These are phyloP conservation scores for Sanghuangporus weigelae DNA, from an alignment of 1,284 basidiomycete genomes.

Conservation along the genomic window DNA sequence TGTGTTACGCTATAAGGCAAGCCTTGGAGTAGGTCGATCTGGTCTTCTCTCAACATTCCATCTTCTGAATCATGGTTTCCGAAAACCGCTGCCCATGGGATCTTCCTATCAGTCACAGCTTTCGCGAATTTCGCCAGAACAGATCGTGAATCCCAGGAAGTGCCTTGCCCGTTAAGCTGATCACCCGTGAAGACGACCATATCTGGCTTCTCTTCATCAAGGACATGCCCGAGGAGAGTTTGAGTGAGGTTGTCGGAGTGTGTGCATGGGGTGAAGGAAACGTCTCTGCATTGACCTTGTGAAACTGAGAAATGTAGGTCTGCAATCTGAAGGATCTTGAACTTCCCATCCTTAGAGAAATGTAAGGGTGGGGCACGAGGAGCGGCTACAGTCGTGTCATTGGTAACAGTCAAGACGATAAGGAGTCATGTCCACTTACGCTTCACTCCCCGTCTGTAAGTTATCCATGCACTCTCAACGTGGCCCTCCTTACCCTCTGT, in stretches of 20 bases:
- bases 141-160: constrained; percentile 81
- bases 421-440: constrained; percentile 34
- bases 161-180: constrained; percentile 83
- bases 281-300: constrained; percentile 68
- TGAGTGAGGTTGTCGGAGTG: constrained; percentile 72
- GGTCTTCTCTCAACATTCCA: constrained; percentile 53
- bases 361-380: constrained; percentile 70
- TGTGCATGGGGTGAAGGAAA: constrained; percentile 45
- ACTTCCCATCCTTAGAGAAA: constrained; percentile 77
- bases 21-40: constrained; percentile 68
- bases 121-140: constrained; percentile 85
- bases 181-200: constrained; percentile 87
- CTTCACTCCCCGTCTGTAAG: constrained; percentile 60
- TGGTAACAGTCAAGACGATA: constrained; percentile 2
- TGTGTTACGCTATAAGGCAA: constrained; percentile 84
- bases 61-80: constrained; percentile 90
- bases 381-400: constrained; percentile 37
- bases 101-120: constrained; percentile 67
- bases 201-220: constrained; percentile 86
- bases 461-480: constrained; percentile 51
- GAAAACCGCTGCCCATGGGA: constrained; percentile 89
- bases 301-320: constrained; percentile 86
- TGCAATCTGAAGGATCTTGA: constrained; percentile 87
- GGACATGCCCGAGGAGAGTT: constrained; percentile 58
- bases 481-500: constrained; percentile 35